phyloP scores from a whole-genome alignment of 805 yeast genomes.

The Groenewaldozyma tartarivorans region DNA sequence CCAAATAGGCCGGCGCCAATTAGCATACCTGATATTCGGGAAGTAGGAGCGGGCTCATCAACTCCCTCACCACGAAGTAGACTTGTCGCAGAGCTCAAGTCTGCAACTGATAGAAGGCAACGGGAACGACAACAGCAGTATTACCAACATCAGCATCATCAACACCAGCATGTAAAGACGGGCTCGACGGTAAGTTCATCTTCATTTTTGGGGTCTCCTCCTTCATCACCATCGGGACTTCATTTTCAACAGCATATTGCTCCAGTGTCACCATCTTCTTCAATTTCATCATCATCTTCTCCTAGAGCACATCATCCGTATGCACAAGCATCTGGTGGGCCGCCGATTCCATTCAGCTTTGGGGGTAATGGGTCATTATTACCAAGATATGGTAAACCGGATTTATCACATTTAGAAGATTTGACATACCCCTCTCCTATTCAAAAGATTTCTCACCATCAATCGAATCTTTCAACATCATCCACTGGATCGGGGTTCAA shows the following conservation, averaged over 20 bases:
- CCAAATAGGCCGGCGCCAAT: conserved; percentile 12
- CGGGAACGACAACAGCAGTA: conserved; percentile 11
- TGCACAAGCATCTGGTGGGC: too few species aligned
- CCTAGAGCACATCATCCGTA: too few species aligned
- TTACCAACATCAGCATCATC: conserved; percentile 10
- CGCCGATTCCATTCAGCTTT: too few species aligned
- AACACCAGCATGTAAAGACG: conserved; percentile 8
- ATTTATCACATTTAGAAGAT: too few species aligned
- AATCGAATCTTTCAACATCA: too few species aligned
- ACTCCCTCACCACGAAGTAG: conserved; percentile 20
- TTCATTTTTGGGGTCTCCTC: conserved; percentile 4
- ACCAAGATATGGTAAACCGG: not conserved
- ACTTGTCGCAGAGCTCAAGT: conserved; percentile 19
- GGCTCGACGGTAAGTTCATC: conserved; percentile 5
- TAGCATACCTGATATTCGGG: conserved; percentile 11
- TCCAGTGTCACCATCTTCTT: not conserved
- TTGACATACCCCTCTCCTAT: too few species aligned
- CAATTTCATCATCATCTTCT: too few species aligned
- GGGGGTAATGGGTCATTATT: too few species aligned
- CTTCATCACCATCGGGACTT: conserved; percentile 3
- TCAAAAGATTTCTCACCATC: too few species aligned
- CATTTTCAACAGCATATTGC: conserved; percentile 5
- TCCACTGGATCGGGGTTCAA: too few species aligned
- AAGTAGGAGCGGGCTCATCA: conserved; percentile 1
- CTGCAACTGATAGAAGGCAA: conserved; percentile 22